Conservation (phyloP, 768 basidiomycete genomes). For the Rhizopogon vesiculosus region DNA sequence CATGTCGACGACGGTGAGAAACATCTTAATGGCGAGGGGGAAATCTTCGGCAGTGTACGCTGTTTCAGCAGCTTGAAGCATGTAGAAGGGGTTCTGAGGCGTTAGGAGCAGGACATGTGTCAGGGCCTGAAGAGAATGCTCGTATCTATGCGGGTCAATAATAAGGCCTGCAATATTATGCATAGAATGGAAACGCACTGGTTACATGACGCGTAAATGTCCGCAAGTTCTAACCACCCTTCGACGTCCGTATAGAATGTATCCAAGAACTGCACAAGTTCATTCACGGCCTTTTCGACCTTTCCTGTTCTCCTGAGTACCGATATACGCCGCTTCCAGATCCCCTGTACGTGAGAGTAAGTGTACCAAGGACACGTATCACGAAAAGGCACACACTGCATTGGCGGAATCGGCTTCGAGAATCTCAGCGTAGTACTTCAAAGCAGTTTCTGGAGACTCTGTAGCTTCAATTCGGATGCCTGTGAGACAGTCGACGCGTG, state of each 20-base stretch:
- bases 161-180: background rate
- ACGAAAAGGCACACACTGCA: constrained; percentile 43
- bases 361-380: background rate
- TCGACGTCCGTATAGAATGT: constrained; percentile 87
- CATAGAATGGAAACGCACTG: constrained; percentile 46
- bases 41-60: constrained; percentile 78
- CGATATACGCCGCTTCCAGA: constrained; percentile 81
- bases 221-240: constrained; percentile 83
- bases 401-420: constrained; percentile 65
- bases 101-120: constrained; percentile 79
- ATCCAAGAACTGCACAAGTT: constrained; percentile 72
- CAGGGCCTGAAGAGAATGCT: constrained; percentile 64
- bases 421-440: constrained; percentile 58
- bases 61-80: constrained; percentile 84
- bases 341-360: constrained; percentile 35
- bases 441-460: constrained; percentile 49
- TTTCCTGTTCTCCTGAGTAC: constrained; percentile 61
- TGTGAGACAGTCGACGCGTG: constrained; percentile 70
- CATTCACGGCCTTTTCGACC: constrained; percentile 61
- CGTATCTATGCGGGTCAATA: constrained; percentile 48
- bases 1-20: constrained; percentile 78
- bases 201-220: constrained; percentile 69
- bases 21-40: constrained; percentile 73
- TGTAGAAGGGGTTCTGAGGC: constrained; percentile 83
- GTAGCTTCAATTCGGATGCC: constrained; percentile 78